Base-by-base conservation (phyloP, 225 moss, liverwort and hornwort species). In the Marchantia paleacea region DNA sequence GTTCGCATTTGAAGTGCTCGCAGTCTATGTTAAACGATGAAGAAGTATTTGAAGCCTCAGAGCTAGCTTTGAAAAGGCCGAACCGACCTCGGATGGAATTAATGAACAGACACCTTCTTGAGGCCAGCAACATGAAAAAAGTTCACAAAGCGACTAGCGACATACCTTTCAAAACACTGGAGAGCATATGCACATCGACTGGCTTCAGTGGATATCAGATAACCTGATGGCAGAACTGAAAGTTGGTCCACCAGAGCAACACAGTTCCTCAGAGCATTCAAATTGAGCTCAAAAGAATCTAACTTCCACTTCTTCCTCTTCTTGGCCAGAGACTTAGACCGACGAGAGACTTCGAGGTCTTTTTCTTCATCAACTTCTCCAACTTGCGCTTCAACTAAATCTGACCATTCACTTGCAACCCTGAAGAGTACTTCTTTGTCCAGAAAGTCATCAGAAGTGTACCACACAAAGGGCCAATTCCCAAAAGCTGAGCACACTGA, bases 161-260 rank as follows among this genome's bases (percentile, higher is more conserved):
- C 54, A 26, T 81, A 89, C 89, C 81, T 85, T 82, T 89, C 89
- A 65, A 87, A 64, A 76, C 76, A 82, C 26, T 81, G 57, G 50
- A 87, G 24, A 22, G 65, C 79, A 60, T 79, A 78, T 2, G 79
- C 77, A 73, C 85, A 87, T 18, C 24, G 69, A 29, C 74, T 61
- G 39, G 79, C 63, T 62, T 82, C 87, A 79, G 64, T 73, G 58
- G 78, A 50, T 26, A 64, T 22, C 12, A 89, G 52, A 58, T 87
- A 89, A 55, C 87, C 89, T 52, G 84, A 55, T 12, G 96, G 96
- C 65, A 97, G 83, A 26, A 79, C 83, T 73, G 89, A 84, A 55
- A 97, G 73, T 71, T 87, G 81, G 73, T 83, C 81, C 65, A 93
- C 77, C 80, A 97, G 89, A 52, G 87, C 84, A 82, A 86, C 82